A percentile compares a stretch with the other conserved stretches of the same genome.
Conservation (phyloP, 1,139 yeast species). For the Pneumocystis murina region DNA sequence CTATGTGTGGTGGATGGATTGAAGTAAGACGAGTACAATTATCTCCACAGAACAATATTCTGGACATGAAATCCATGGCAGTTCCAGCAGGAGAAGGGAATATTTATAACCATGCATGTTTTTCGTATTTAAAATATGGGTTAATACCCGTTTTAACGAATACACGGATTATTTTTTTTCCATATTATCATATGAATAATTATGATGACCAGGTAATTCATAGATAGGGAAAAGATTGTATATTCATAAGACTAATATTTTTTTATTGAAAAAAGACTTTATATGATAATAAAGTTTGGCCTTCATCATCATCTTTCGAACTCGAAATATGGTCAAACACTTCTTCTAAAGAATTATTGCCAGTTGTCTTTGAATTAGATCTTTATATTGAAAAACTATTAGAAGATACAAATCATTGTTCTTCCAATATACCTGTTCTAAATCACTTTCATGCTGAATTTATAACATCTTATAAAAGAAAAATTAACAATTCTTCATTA, state of each 20-base stretch:
- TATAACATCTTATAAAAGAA: background rate
- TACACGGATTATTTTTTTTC: conserved; percentile 1
- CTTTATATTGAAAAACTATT: background rate
- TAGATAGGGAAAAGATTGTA: background rate
- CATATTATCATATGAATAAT: background rate
- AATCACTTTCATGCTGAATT: background rate
- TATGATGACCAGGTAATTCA: background rate
- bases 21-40: background rate
- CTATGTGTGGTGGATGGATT: background rate
- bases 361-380: background rate
- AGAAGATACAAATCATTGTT: background rate
- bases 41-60: background rate
- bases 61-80: background rate
- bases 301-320: background rate
- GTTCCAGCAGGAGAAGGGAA: background rate
- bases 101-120: background rate
- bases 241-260: background rate
- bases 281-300: background rate
- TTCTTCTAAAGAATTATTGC: background rate
- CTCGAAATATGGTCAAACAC: background rate
- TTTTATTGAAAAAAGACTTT: background rate
- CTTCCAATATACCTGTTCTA: background rate
- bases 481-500: background rate
- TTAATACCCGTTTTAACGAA: background rate
- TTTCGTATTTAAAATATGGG: background rate